Evolutionary conservation across 768 basidiomycete genomes (phyloP), one percentile per base, ranked within the genome.

Genomic region (Collybia sp.): DNA sequence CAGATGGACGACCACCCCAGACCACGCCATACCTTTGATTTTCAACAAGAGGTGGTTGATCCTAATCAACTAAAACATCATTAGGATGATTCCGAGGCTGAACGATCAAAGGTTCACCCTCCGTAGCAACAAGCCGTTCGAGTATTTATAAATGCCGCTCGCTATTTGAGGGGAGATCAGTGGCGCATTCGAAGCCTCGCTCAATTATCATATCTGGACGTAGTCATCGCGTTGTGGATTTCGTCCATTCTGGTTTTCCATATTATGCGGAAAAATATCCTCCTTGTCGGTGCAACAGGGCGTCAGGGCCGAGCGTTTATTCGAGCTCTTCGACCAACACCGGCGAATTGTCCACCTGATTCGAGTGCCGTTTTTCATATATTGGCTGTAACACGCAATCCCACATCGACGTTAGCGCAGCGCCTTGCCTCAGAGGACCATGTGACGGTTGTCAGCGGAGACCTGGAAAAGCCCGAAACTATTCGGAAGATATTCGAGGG

Each of bases 241-340:
- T 25, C 25, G 8, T 25, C 25, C 25, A 4, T 4, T 8, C 25
- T 25, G 4, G 25, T 8, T 8, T 25, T 25, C 25, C 25, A 25
- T 8, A 25, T 25, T 25, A 25, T 25, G 25, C 25, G 8, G 13
- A 61, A 56, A 45, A 31, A 51, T 9, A 59, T 69, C 16, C 58
- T 70, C 6, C 62, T 70, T 34, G 55, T 57, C 18, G 69, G 68
- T 1, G 67, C 69, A 9, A 70, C 69, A 12, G 69, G 69, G 12
- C 60, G 59, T 40, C 69, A 70, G 59, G 69, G 69, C 12, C 43
- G 46, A 20, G 60, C 68, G 1, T 41, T 70, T 17, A 63, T 70
- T 41, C 41, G 55, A 5, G 57, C 66, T 18, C 54, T 65, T 12
- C 52, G 42, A 38, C 51, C 53, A 25, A 25, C 25, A 25, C 25